phyloP scores from a whole-genome alignment of 805 yeast genomes.

The Nakazawaea sp. region DNA sequence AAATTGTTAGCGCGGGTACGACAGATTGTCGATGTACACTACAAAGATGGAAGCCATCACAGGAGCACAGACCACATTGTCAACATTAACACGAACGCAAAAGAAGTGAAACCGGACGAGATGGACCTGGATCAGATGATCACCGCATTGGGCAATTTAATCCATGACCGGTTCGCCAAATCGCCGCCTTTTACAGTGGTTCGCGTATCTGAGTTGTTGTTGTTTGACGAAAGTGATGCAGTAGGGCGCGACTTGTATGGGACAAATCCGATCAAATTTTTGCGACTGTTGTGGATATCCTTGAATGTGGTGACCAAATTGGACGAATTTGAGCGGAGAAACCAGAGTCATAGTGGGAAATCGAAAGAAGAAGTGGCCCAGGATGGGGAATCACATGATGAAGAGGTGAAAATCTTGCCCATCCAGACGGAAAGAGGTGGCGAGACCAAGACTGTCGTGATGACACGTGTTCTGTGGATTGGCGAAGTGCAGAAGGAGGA shows the following conservation, averaged over 20 bases:
- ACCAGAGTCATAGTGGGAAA: background rate
- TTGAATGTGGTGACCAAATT: slow-evolving; percentile 9
- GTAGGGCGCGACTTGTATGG: slow-evolving; percentile 1
- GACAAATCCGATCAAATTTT: slow-evolving; percentile 7
- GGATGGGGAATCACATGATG: background rate
- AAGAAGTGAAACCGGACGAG: slow-evolving; percentile 6
- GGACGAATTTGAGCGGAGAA: slow-evolving; percentile 4
- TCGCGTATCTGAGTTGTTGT: slow-evolving; percentile 8
- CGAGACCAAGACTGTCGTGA: too few relatives aligned
- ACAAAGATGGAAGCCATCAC: slow-evolving; percentile 1
- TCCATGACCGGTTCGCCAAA: background rate
- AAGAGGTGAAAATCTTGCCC: slow-evolving; percentile 6
- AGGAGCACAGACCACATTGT: slow-evolving; percentile 5
- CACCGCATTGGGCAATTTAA: background rate
- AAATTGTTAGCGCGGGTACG: background rate
- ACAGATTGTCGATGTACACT: slow-evolving; percentile 2
- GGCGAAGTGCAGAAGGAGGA: too few relatives aligned
- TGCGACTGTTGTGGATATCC: slow-evolving; percentile 5
- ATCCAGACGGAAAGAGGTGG: slow-evolving; percentile 9
- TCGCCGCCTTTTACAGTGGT: slow-evolving; percentile 11
- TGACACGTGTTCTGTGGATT: too few relatives aligned
- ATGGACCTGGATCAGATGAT: background rate
- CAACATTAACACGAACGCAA: slow-evolving; percentile 5
- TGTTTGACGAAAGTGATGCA: slow-evolving; percentile 1
- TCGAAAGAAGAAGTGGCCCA: background rate